Conservation (phyloP, 768 basidiomycete species). For the Tricholoma bakamatsutake region DNA sequence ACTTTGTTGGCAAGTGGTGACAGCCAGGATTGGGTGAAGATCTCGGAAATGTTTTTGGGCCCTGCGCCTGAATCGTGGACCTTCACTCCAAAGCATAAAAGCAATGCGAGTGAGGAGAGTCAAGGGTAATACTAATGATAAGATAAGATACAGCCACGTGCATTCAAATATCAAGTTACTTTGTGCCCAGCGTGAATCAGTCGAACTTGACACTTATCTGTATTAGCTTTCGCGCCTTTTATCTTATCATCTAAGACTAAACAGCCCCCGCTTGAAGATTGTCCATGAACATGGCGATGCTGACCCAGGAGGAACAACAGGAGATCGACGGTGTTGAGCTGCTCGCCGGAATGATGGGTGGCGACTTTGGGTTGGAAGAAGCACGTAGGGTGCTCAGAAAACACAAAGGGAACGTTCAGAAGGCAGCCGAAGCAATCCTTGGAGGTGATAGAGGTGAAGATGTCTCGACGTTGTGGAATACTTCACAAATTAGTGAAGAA, state of each 20-base stretch:
- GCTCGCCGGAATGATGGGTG: constrained; percentile 29
- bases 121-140: constrained; percentile 28
- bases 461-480: constrained; percentile 15
- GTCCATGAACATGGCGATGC: background rate
- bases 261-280: background rate
- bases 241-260: background rate
- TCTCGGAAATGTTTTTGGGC: constrained; percentile 94
- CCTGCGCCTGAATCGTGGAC: constrained; percentile 76
- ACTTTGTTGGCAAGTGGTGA: constrained; percentile 76
- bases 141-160: background rate
- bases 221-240: background rate
- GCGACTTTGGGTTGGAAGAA: constrained; percentile 35
- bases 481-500: constrained; percentile 17
- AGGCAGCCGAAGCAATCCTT: constrained; percentile 49
- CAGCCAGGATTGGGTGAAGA: constrained; percentile 85
- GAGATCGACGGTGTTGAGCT: constrained; percentile 29
- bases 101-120: constrained; percentile 68
- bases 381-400: constrained; percentile 55
- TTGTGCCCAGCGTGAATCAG: background rate
- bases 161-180: background rate
- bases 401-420: constrained; percentile 51
- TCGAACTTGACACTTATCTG: background rate
- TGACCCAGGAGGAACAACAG: constrained; percentile 21
- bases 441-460: constrained; percentile 42
- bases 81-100: constrained; percentile 94